phyloP scores from a whole-genome alignment of 345 rosid species.

The Hibiscus tridactylites region DNA sequence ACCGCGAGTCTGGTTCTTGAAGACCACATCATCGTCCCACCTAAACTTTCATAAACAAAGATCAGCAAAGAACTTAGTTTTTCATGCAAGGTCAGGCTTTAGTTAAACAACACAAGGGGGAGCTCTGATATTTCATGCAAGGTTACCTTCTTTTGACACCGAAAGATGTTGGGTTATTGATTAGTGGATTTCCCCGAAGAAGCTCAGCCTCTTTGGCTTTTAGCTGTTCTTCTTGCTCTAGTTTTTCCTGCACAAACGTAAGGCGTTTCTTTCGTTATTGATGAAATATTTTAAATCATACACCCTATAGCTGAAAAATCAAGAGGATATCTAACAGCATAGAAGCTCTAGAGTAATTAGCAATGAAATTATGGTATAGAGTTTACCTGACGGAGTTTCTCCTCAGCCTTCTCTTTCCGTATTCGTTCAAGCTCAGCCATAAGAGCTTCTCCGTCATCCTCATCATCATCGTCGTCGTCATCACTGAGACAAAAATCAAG shows the following conservation, averaged over 20 bases:
- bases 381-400: slow-evolving; percentile 51
- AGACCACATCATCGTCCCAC: slow-evolving; percentile 99
- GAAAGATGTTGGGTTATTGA: slow-evolving; percentile 67
- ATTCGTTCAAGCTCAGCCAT: slow-evolving; percentile 88
- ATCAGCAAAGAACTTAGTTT: background rate
- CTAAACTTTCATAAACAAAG: slow-evolving; percentile 26
- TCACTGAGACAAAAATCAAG: slow-evolving; percentile 23
- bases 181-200: slow-evolving; percentile 82
- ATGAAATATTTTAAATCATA: background rate
- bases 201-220: slow-evolving; percentile 85
- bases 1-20: slow-evolving; percentile 97
- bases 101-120: background rate
- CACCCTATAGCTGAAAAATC: background rate
- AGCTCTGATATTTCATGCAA: background rate
- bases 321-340: background rate
- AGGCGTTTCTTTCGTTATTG: background rate
- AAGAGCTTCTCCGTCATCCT: slow-evolving; percentile 84
- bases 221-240: slow-evolving; percentile 68
- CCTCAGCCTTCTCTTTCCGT: slow-evolving; percentile 56
- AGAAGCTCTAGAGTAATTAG: background rate
- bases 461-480: slow-evolving; percentile 50
- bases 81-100: too few relatives aligned
- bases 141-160: slow-evolving; percentile 73
- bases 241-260: slow-evolving; percentile 45
- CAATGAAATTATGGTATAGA: background rate